Conservation (phyloP, 1,284 basidiomycete genomes). For the Pseudozyma hubeiensis region DNA sequence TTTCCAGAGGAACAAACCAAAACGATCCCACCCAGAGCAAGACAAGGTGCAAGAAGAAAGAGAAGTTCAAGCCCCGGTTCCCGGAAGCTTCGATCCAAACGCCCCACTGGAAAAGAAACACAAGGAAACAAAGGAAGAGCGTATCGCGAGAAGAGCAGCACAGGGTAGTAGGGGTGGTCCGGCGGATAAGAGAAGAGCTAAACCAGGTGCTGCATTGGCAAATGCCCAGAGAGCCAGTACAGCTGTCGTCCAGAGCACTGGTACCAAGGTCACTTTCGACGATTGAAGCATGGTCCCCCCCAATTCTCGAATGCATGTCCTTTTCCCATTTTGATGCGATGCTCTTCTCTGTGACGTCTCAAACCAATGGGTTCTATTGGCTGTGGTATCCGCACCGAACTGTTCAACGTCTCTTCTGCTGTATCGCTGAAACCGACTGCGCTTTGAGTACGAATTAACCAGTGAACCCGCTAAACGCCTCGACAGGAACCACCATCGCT, state of each 20-base stretch:
- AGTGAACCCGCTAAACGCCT: constrained; percentile 1
- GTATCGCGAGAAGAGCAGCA: constrained; percentile 14
- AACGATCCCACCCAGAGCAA: background rate
- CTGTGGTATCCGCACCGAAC: no score
- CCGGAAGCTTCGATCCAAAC: constrained; percentile 59
- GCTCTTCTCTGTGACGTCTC: background rate
- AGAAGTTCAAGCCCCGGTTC: constrained; percentile 36
- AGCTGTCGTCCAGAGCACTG: constrained; percentile 81
- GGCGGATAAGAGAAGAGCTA: constrained; percentile 72
- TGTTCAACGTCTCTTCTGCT: no score
- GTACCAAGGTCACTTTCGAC: constrained; percentile 84
- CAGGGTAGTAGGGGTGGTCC: background rate
- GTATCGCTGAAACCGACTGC: no score
- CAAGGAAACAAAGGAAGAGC: constrained; percentile 55
- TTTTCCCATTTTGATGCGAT: background rate
- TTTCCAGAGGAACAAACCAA: constrained; percentile 18
- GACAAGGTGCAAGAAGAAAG: background rate
- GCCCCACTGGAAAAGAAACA: constrained; percentile 47
- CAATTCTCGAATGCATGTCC: background rate
- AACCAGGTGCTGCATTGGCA: constrained; percentile 90
- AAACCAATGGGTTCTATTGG: no score
- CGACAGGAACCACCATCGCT: background rate
- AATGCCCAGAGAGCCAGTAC: constrained; percentile 85
- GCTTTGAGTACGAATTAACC: no score
- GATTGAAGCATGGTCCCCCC: background rate